Conservation (phyloP, 2,329 filamentous ascomycete genomes). For the Byssoonygena ceratinophila region DNA sequence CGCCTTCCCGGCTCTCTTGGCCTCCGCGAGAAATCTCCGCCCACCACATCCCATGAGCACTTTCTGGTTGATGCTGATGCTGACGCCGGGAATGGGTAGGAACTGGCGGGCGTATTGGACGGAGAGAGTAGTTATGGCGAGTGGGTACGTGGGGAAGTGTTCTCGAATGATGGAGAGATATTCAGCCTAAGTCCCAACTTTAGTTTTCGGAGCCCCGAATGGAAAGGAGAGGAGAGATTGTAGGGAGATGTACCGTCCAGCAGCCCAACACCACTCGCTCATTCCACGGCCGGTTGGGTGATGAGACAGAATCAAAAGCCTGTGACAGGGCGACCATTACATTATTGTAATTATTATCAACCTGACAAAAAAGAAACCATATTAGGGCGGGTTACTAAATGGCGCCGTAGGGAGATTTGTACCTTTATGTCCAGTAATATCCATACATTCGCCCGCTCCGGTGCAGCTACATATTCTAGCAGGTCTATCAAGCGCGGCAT, state of each 20-base stretch:
- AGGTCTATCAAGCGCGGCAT: slow-evolving; percentile 69
- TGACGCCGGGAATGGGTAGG: slow-evolving; percentile 54
- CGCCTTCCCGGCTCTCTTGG: slow-evolving; percentile 45
- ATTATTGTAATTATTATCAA: slow-evolving; percentile 43
- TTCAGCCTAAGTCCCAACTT: no score
- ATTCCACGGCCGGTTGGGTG: slow-evolving; percentile 52
- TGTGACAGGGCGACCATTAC: slow-evolving; percentile 60
- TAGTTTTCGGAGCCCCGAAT: slow-evolving; percentile 10
- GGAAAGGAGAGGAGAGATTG: background rate
- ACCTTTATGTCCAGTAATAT: slow-evolving; percentile 78
- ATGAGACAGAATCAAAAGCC: slow-evolving; percentile 47
- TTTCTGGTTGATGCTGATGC: slow-evolving; percentile 67
- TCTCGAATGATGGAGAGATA: slow-evolving; percentile 55
- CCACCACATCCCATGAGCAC: slow-evolving; percentile 60
- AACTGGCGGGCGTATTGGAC: slow-evolving; percentile 58
- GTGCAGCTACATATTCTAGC: slow-evolving; percentile 57
- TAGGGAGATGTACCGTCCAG: slow-evolving; percentile 52
- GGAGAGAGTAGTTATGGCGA: slow-evolving; percentile 36
- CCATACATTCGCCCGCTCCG: slow-evolving; percentile 61
- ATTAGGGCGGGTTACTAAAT: slow-evolving; percentile 5
- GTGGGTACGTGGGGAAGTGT: slow-evolving; percentile 37
- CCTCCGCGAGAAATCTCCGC: slow-evolving; percentile 52
- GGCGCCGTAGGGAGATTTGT: no score
- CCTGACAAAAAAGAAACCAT: slow-evolving; percentile 18
- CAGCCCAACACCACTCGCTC: slow-evolving; percentile 66